Conservation (phyloP, 176 grass and related monocot species). For the Chrysopogon serrulatus region DNA sequence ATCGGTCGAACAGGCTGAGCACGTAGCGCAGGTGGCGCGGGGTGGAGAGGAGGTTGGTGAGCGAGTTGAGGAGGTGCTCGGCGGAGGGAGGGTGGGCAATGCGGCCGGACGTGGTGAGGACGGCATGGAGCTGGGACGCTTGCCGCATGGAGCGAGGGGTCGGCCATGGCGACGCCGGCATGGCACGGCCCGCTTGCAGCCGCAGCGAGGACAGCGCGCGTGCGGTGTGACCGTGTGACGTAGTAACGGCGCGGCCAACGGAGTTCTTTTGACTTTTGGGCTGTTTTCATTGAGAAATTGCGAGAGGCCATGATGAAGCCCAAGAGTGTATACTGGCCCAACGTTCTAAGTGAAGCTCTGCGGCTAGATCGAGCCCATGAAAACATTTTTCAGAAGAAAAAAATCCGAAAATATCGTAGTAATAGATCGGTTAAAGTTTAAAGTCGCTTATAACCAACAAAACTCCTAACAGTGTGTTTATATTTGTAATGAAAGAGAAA, state of each 20-base stretch:
- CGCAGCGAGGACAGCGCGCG: background rate
- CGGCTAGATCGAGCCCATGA: background rate
- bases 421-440: too few relatives aligned
- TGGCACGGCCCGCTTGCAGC: background rate
- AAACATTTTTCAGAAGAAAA: too few relatives aligned
- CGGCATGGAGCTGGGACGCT: slow-evolving; percentile 51
- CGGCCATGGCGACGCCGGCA: slow-evolving; percentile 43
- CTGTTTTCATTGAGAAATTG: background rate
- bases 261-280: background rate
- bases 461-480: too few relatives aligned
- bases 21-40: slow-evolving; percentile 37
- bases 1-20: slow-evolving; percentile 51
- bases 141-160: slow-evolving; percentile 50
- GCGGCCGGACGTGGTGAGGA: slow-evolving; percentile 27
- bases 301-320: background rate
- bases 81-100: slow-evolving; percentile 14
- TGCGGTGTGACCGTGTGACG: background rate
- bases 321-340: background rate
- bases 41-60: background rate
- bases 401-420: too few relatives aligned
- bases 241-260: background rate
- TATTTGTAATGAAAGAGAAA: too few relatives aligned
- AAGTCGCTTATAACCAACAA: too few relatives aligned
- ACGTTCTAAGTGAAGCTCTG: background rate
- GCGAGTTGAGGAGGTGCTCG: slow-evolving; percentile 50